Conservation (phyloP, 2,329 filamentous ascomycete species). For the Macroventuria anomochaeta region DNA sequence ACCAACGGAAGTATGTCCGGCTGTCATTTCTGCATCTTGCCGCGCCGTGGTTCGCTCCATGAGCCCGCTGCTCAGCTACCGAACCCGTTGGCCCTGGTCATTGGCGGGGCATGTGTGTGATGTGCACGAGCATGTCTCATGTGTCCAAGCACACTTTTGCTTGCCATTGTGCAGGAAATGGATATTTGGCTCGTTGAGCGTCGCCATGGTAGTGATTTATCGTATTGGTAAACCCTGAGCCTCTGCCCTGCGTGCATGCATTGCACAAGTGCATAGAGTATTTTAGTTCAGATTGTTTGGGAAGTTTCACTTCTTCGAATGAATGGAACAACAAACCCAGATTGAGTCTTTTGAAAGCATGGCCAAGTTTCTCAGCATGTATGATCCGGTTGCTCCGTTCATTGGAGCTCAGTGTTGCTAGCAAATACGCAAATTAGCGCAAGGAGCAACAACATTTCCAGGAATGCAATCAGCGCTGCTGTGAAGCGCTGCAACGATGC, state of each 20-base stretch:
- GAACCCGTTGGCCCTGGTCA: slow-evolving; percentile 10
- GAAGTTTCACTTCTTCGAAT: no score
- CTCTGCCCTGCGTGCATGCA: not conserved
- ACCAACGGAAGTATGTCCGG: slow-evolving; percentile 28
- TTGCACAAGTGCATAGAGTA: not conserved
- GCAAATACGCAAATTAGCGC: not conserved
- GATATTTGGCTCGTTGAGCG: not conserved
- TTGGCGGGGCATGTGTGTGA: slow-evolving; percentile 22
- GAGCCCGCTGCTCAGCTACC: slow-evolving; percentile 14
- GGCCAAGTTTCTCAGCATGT: not conserved
- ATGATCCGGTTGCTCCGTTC: not conserved
- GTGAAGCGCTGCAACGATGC: not conserved
- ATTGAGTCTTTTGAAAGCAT: no score
- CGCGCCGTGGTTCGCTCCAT: slow-evolving; percentile 19
- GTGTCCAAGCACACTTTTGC: slow-evolving; percentile 3
- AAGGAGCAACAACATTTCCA: not conserved
- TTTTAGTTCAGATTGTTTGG: no score
- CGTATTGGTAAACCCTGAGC: not conserved
- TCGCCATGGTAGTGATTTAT: not conserved
- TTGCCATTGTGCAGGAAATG: not conserved
- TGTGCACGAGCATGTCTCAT: slow-evolving; percentile 20
- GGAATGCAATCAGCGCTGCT: not conserved
- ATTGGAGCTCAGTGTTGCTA: not conserved
- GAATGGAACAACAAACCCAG: no score
- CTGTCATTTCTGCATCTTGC: slow-evolving; percentile 25